Percentiles rank a stretch among this genome's conserved stretches.
Conservation (phyloP, 345 rosid genomes). For the Geranium rotundifolium region DNA sequence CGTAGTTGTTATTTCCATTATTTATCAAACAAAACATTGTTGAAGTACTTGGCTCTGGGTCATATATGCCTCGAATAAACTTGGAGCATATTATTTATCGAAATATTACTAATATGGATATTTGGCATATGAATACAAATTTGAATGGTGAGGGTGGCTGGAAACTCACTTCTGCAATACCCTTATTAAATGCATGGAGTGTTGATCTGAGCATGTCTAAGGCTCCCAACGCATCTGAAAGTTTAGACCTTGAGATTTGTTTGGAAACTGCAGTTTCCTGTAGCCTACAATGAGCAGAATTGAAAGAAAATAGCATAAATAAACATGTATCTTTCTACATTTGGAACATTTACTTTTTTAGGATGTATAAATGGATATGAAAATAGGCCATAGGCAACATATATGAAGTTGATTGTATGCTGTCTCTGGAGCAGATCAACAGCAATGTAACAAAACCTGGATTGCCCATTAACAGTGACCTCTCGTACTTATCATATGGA, state of each 20-base stretch:
- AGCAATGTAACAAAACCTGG: neutral
- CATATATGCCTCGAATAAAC: too few species aligned
- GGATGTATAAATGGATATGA: neutral
- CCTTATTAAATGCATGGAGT: constrained; percentile 56
- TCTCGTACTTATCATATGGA: neutral
- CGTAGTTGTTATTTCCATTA: neutral
- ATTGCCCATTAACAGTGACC: neutral
- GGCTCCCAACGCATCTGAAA: constrained; percentile 46
- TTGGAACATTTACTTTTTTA: neutral
- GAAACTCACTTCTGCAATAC: constrained; percentile 62
- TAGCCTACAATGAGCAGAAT: constrained; percentile 30
- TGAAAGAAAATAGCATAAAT: neutral
- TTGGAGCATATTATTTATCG: too few species aligned
- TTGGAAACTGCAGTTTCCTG: constrained; percentile 30
- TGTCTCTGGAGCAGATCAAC: neutral
- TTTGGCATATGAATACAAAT: neutral
- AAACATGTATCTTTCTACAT: neutral
- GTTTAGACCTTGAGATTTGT: constrained; percentile 17
- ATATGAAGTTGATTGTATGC: neutral
- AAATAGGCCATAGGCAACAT: neutral
- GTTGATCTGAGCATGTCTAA: constrained; percentile 36
- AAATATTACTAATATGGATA: neutral
- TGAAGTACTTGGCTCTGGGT: neutral
- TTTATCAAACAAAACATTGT: neutral
- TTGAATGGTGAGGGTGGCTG: neutral